Percentiles rank a stretch among this genome's conserved stretches.
Evolutionary conservation across 2,329 filamentous ascomycete genomes (phyloP).

Genomic region (Cladosporium sp.): DNA sequence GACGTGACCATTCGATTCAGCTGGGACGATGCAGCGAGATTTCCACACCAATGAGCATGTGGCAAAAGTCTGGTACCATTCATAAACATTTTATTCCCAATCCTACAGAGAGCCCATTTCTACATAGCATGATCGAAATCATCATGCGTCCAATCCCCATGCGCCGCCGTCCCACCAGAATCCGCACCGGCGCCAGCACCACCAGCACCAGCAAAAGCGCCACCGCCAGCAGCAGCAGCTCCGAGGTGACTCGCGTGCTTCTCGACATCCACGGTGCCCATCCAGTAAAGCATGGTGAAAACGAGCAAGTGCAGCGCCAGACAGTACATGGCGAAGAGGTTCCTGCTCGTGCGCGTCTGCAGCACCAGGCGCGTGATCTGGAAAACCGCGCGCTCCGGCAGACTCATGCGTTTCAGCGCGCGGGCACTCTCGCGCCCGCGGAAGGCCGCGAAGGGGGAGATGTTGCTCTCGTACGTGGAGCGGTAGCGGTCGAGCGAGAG

Average conservation of each 20-base stretch:
- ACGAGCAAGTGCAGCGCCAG: conserved; percentile 83
- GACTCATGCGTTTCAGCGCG: conserved; percentile 87
- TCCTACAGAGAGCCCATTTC: background rate
- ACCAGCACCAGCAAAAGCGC: no score
- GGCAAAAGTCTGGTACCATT: no score
- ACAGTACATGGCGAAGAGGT: conserved; percentile 90
- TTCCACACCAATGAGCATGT: no score
- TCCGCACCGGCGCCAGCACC: conserved; percentile 28
- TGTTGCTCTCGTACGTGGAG: conserved; percentile 88
- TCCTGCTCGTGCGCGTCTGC: conserved; percentile 83
- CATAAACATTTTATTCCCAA: no score
- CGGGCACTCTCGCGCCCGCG: conserved; percentile 86
- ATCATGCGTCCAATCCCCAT: conserved; percentile 14
- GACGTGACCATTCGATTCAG: no score
- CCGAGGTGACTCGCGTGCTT: conserved; percentile 57
- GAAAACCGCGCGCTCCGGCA: conserved; percentile 86
- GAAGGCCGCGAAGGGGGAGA: conserved; percentile 95
- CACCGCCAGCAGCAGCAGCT: conserved; percentile 26
- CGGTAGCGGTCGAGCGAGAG: conserved; percentile 66
- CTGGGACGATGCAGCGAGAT: no score
- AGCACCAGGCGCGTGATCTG: conserved; percentile 87
- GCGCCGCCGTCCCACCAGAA: conserved; percentile 20
- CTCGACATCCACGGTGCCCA: conserved; percentile 65
- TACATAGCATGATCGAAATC: conserved; percentile 10
- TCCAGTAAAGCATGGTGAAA: conserved; percentile 81